phyloP scores from a whole-genome alignment of 1,284 basidiomycete genomes.

The Boletus sp. region DNA sequence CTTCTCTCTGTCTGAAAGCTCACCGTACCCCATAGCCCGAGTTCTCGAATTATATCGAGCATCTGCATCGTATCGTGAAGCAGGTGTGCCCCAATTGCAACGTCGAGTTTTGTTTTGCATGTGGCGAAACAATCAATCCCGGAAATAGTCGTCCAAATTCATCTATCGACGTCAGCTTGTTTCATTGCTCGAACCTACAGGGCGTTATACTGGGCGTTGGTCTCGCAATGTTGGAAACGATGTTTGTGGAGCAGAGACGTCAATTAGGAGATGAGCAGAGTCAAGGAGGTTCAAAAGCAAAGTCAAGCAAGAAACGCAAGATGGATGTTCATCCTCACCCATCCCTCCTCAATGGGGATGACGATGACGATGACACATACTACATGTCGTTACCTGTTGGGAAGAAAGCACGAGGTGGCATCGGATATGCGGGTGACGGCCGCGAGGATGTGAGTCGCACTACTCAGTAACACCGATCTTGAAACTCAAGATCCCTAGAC shows the following conservation, averaged over 20 bases:
- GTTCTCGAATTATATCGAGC: slow-evolving; percentile 67
- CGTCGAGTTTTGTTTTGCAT: slow-evolving; percentile 76
- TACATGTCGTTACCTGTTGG: slow-evolving; percentile 44
- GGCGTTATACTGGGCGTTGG: slow-evolving; percentile 85
- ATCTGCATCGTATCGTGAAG: slow-evolving; percentile 58
- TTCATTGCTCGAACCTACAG: slow-evolving; percentile 87
- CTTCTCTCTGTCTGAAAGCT: slow-evolving; percentile 1
- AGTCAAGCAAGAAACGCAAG: slow-evolving; percentile 54
- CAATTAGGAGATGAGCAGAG: slow-evolving; percentile 37
- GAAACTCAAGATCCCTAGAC: slow-evolving; percentile 44
- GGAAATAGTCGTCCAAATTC: slow-evolving; percentile 41
- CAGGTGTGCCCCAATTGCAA: slow-evolving; percentile 65
- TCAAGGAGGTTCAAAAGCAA: slow-evolving; percentile 37
- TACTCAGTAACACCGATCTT: not conserved
- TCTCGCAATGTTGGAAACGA: slow-evolving; percentile 72
- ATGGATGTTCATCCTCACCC: slow-evolving; percentile 35
- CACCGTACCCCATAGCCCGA: slow-evolving; percentile 48
- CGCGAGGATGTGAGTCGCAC: slow-evolving; percentile 73
- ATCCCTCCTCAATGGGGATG: slow-evolving; percentile 39
- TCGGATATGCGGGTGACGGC: slow-evolving; percentile 78
- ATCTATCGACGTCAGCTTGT: slow-evolving; percentile 56
- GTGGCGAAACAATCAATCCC: slow-evolving; percentile 65
- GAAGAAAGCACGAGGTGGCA: slow-evolving; percentile 71
- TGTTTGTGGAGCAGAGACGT: slow-evolving; percentile 59
- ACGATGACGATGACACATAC: slow-evolving; percentile 58